Evolutionary conservation across 1,284 basidiomycete species (phyloP).

Genomic region (Amylostereum areolatum): DNA sequence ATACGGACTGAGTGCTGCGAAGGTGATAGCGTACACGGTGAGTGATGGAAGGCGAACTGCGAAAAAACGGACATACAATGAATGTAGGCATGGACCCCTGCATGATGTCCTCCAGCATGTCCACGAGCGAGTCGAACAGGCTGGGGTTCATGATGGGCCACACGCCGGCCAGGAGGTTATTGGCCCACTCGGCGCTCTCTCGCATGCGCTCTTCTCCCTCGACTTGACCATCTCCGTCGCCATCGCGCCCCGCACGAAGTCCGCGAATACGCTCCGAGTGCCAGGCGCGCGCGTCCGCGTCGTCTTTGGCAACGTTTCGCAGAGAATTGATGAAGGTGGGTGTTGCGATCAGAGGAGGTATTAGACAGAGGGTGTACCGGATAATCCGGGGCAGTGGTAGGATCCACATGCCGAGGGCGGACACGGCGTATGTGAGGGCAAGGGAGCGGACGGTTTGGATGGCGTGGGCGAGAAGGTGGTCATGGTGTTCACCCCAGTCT

Average conservation of each 20-base stretch:
- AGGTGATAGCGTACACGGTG: background rate
- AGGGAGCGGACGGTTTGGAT: conserved; percentile 20
- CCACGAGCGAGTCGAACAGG: conserved; percentile 27
- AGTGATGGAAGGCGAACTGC: background rate
- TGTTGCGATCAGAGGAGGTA: conserved; percentile 21
- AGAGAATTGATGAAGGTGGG: conserved; percentile 26
- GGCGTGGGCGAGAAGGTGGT: conserved; percentile 17
- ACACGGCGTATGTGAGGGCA: conserved; percentile 17
- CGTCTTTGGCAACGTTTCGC: conserved; percentile 19
- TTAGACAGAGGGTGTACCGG: conserved; percentile 17
- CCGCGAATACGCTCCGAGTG: conserved; percentile 32
- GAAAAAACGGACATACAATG: conserved; percentile 20
- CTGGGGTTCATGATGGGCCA: conserved; percentile 35
- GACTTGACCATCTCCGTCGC: conserved; percentile 24
- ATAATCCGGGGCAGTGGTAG: conserved; percentile 20
- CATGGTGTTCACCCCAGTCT: conserved; percentile 25
- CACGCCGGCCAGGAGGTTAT: conserved; percentile 27
- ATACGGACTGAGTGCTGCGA: conserved; percentile 30
- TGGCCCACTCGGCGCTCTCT: conserved; percentile 36
- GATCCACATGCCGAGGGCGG: conserved; percentile 17
- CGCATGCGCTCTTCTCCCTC: conserved; percentile 24
- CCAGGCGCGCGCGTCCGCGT: conserved; percentile 30
- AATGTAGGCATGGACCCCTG: conserved; percentile 31
- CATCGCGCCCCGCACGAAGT: conserved; percentile 24
- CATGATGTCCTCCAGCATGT: conserved; percentile 38